Evolutionary conservation across 371 early-diverging fungal genomes (phyloP), one percentile per base, ranked within the genome.

Genomic region (Capillidium heterosporum): DNA sequence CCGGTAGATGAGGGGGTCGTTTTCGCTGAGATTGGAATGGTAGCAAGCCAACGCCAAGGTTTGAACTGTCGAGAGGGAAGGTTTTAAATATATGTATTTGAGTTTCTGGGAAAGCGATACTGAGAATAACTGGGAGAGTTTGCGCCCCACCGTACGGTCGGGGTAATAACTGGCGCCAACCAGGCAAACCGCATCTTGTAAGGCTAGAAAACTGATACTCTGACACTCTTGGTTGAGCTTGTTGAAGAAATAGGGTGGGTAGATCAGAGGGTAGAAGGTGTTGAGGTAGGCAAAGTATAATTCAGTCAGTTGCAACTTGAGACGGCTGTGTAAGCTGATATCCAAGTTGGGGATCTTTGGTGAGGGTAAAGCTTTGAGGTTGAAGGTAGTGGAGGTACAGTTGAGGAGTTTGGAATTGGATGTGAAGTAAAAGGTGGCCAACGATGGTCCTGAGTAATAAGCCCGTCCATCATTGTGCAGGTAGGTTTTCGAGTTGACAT

Each of bases 361-460:
- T 32, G 17, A 15, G 29, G 51, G 31, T 17, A 27, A 23, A 31
- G 29, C 29, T 17, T 27, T 29, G 5, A 31, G 5, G 10, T 17
- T n/a, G 8, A 19, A 50, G 15, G 24, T 17, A 7, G 26, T 8
- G 24, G 13, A 26, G 10, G 31, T 4, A 8, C 8, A 8, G 15
- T 23, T 27, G 8, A 50, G 31, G 7, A 50, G 31, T 23, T 31
- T 23, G 8, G 27, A 31, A 17, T 21, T 26, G 17, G 24, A 26
- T 13, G 51, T 50, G 26, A 50, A 50, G 31, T 50, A 50, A 32
- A 27, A 31, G 26, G 51, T 50, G 19, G 51, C 51, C 51, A 50
- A 27, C 8, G 27, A 27, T 4, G 51, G 51, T 7, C 51, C 51
- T 11, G 31, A 27, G 29, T 50, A 50, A 10, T 17, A 27, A 19